Evolutionary conservation across 495 filamentous ascomycete genomes (phyloP).

Genomic region (Cercophora scortea): DNA sequence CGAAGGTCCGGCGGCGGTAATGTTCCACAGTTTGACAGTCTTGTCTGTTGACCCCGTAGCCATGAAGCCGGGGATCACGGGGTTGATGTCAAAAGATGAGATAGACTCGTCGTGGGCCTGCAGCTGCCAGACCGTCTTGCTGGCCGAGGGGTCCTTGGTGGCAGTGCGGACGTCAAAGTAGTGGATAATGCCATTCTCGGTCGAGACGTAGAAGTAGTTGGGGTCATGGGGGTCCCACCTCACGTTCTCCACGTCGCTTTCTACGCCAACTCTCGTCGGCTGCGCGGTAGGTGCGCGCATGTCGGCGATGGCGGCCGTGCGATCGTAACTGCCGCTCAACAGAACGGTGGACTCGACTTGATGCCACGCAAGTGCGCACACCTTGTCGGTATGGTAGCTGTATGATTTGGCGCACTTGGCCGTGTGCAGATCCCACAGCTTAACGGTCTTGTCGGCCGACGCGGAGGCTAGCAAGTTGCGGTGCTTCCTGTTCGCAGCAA

Average conservation of each 20-base stretch:
- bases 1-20: conserved; percentile 65
- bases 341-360: conserved; percentile 76
- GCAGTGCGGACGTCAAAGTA: conserved; percentile 71
- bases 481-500: conserved; percentile 86
- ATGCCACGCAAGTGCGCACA: conserved; percentile 94
- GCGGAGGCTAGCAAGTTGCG: conserved; percentile 91
- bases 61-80: conserved; percentile 80
- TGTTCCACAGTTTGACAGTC: conserved; percentile 94
- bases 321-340: conserved; percentile 88
- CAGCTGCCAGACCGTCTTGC: conserved; percentile 84
- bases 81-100: conserved; percentile 93
- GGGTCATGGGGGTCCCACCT: conserved; percentile 88
- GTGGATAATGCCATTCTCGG: conserved; percentile 83
- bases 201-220: conserved; percentile 91
- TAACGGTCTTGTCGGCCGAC: conserved; percentile 93
- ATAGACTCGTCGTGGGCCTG: conserved; percentile 92
- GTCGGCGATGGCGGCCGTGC: conserved; percentile 82
- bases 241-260: conserved; percentile 88
- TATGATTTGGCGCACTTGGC: conserved; percentile 92
- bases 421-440: conserved; percentile 94
- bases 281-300: conserved; percentile 84
- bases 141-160: conserved; percentile 57
- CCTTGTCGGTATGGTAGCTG: conserved; percentile 84
- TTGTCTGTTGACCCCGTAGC: conserved; percentile 89
- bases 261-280: conserved; percentile 76